A percentile compares a stretch with the other conserved stretches of the same genome.
phyloP scores from a whole-genome alignment of 345 rosid genomes.

The Eucalyptus albens region DNA sequence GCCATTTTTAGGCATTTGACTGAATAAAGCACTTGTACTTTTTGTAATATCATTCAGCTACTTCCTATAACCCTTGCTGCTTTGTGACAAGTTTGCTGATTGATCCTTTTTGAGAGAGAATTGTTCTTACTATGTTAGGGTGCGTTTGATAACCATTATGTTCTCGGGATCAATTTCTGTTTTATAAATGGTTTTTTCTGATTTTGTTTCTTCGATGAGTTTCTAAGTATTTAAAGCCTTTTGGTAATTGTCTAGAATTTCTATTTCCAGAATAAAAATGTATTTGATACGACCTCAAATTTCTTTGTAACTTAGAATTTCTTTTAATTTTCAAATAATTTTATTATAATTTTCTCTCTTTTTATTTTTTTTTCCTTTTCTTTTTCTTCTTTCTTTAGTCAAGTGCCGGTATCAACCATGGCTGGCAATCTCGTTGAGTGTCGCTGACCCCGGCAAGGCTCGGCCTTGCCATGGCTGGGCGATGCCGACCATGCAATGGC shows the following conservation, averaged over 20 bases:
- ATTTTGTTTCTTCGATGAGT: fast-evolving
- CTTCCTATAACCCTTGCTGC: neutral
- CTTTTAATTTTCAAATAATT: too few species aligned
- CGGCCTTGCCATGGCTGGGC: fast-evolving
- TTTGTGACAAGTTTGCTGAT: neutral
- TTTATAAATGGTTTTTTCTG: too few species aligned
- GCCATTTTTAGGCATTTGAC: neutral
- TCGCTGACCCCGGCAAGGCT: too few species aligned
- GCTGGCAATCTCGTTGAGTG: fast-evolving
- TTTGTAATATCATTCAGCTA: neutral
- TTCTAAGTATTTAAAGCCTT: fast-evolving
- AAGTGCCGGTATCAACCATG: fast-evolving
- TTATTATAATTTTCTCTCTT: too few species aligned
- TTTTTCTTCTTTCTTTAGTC: too few species aligned
- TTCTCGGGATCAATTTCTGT: fast-evolving
- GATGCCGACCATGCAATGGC: fast-evolving
- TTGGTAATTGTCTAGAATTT: fast-evolving
- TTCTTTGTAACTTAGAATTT: too few species aligned
- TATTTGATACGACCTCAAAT: fast-evolving
- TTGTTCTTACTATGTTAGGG: neutral
- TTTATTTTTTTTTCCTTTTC: fast-evolving
- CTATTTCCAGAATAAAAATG: fast-evolving
- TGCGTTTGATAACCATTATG: fast-evolving
- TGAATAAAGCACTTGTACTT: neutral
- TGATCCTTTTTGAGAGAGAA: neutral